Conservation (phyloP, 257 asterid genomes). For the Rehmannia glutinosa region DNA sequence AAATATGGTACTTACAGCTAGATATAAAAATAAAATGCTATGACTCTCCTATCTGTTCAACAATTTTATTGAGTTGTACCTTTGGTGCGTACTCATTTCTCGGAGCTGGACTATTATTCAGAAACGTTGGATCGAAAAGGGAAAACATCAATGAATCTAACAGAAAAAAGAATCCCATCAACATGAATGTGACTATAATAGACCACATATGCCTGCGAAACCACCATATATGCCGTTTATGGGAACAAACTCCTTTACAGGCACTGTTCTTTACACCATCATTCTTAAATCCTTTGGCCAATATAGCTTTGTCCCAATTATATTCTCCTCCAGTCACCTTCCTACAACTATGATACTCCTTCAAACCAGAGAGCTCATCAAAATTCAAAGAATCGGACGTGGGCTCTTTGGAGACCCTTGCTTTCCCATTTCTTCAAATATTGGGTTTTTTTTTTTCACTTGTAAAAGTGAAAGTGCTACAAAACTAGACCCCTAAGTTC, state of each 20-base stretch:
- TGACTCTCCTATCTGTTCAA: not conserved
- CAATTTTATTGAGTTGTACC: slow-evolving; percentile 34
- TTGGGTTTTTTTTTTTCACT: not conserved
- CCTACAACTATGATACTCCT: slow-evolving; percentile 37
- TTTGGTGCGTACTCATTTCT: slow-evolving; percentile 18
- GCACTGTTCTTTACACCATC: slow-evolving; percentile 32
- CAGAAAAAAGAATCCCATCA: slow-evolving; percentile 45
- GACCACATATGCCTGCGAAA: slow-evolving; percentile 51
- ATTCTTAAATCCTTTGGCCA: slow-evolving; percentile 41
- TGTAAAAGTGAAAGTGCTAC: not conserved
- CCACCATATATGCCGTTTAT: slow-evolving; percentile 49
- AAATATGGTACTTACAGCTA: not conserved
- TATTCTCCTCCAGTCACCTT: slow-evolving; percentile 41
- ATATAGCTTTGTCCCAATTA: slow-evolving; percentile 41
- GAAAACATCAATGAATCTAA: slow-evolving; percentile 65
- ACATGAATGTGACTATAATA: slow-evolving; percentile 40
- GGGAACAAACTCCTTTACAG: slow-evolving; percentile 39
- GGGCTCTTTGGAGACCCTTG: slow-evolving; percentile 36
- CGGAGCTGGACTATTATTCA: slow-evolving; percentile 31
- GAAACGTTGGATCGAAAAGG: slow-evolving; percentile 38
- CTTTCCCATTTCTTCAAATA: slow-evolving; percentile 41
- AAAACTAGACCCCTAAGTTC: too few species aligned
- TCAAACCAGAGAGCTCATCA: slow-evolving; percentile 31
- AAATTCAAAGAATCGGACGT: slow-evolving; percentile 24
- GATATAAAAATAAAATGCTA: not conserved